These are phyloP conservation scores for Alternaria tenuissima DNA, from an alignment of 2,329 filamentous ascomycete genomes.

Conservation along the genomic window DNA sequence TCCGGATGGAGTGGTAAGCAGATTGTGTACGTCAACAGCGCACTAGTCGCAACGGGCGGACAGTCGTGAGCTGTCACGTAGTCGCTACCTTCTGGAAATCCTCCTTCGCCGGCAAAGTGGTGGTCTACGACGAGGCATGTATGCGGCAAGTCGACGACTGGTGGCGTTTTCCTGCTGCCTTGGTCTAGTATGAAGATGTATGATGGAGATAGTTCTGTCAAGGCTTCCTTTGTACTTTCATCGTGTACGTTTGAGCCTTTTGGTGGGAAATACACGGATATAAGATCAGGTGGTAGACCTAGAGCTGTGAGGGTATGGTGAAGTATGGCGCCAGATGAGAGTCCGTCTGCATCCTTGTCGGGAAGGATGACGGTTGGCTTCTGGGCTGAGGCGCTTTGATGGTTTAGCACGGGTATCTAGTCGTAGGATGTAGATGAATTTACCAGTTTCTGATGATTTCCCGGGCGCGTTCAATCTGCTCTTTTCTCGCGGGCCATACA, in stretches of 20 bases:
- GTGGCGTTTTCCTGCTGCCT: constrained; percentile 64
- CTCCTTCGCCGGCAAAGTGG: constrained; percentile 64
- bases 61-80: constrained; percentile 70
- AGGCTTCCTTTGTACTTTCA: constrained; percentile 60
- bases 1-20: constrained; percentile 65
- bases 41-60: constrained; percentile 71
- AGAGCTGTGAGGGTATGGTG: constrained; percentile 67
- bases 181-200: constrained; percentile 73
- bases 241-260: constrained; percentile 69
- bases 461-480: constrained; percentile 64
- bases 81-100: constrained; percentile 64
- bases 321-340: constrained; percentile 70
- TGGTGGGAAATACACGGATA: constrained; percentile 66
- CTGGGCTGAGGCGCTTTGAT: constrained; percentile 58
- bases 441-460: constrained; percentile 67
- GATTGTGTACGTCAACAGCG: constrained; percentile 70
- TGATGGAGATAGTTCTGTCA: constrained; percentile 60
- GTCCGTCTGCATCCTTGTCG: constrained; percentile 74
- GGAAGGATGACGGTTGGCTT: constrained; percentile 68
- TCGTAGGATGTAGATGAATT: not conserved
- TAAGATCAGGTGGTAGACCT: constrained; percentile 62
- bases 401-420: constrained; percentile 7
- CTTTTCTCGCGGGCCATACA: constrained; percentile 69
- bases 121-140: constrained; percentile 71
- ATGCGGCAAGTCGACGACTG: constrained; percentile 61